Evolutionary conservation across 441 rosid species (phyloP), one percentile per base, ranked within the genome.

Genomic region (Erodium moschatum): DNA sequence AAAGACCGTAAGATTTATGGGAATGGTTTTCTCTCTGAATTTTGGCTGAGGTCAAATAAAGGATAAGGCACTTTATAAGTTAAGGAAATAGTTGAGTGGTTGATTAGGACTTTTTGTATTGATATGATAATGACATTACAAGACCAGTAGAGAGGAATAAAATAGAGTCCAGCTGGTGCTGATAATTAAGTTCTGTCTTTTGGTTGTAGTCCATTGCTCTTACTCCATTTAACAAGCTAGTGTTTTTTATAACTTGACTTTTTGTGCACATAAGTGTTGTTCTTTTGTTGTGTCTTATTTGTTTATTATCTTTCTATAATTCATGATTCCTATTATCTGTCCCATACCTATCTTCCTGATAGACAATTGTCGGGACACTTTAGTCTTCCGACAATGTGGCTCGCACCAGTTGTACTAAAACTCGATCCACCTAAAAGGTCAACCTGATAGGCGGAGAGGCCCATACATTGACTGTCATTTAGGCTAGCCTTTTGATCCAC

Each of bases 51-150:
- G n/a, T n/a, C n/a, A 12, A 12, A 12, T 3, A 7, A 12, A 46
- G 56, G 18, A n/a, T 48, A n/a, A n/a, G 58, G 58, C n/a, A 50
- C 13, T 50, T 15, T 50, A 13, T 13, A 15, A 15, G 15, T 50
- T 50, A 50, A 50, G 18, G 58, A n/a, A 13, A 50, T 50, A 50
- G 58, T 50, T 50, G 58, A 50, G 58, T 50, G 58, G 58, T 15
- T n/a, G 13, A 50, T 50, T 50, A 50, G 4, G 58, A 50, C 58
- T 13, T 50, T 50, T 50, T 50, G 58, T 13, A n/a, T 8, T 44
- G 50, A 44, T 8, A 7, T 44, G 6, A 50, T 50, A n/a, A 50
- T 50, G 58, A 7, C 58, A 50, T 7, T n/a, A 50, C 1, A 11
- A 50, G 58, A 50, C 18, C 4, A 15, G 18, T 50, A 50, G 58